phyloP scores from a whole-genome alignment of 1,139 yeast genomes.

The Blastobotrys indianensis region DNA sequence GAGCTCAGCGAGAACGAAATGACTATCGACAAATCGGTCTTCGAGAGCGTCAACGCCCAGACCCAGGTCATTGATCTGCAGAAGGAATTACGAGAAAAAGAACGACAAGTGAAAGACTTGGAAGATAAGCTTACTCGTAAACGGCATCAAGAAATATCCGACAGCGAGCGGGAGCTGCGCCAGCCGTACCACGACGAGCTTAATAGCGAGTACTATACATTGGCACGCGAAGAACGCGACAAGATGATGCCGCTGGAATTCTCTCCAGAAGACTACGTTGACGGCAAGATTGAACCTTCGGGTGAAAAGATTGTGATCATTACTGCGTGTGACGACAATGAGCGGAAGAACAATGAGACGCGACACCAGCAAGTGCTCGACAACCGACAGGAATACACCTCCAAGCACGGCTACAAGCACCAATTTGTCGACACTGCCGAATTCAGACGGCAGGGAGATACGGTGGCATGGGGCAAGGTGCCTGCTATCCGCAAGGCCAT shows the following conservation, averaged over 20 bases:
- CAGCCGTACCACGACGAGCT: no score
- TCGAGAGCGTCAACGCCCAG: no score
- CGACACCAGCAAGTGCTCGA: slow-evolving; percentile 22
- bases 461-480: slow-evolving; percentile 30
- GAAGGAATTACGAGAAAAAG: no score
- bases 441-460: slow-evolving; percentile 17
- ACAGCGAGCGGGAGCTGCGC: no score
- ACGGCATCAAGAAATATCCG: no score
- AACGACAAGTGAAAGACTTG: no score
- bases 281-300: slow-evolving; percentile 21
- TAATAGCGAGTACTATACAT: no score
- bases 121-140: no score
- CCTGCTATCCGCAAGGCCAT: slow-evolving; percentile 30
- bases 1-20: no score
- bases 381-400: slow-evolving; percentile 32
- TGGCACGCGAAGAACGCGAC: neutral
- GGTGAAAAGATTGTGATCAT: slow-evolving; percentile 28
- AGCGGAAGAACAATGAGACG: slow-evolving; percentile 18
- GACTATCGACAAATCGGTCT: no score
- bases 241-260: neutral
- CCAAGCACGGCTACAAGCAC: slow-evolving; percentile 31
- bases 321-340: slow-evolving; percentile 28
- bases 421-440: slow-evolving; percentile 26
- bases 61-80: no score
- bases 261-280: neutral